Base-by-base conservation (phyloP, 306 rosid species). In the Leucaena leucocephala region DNA sequence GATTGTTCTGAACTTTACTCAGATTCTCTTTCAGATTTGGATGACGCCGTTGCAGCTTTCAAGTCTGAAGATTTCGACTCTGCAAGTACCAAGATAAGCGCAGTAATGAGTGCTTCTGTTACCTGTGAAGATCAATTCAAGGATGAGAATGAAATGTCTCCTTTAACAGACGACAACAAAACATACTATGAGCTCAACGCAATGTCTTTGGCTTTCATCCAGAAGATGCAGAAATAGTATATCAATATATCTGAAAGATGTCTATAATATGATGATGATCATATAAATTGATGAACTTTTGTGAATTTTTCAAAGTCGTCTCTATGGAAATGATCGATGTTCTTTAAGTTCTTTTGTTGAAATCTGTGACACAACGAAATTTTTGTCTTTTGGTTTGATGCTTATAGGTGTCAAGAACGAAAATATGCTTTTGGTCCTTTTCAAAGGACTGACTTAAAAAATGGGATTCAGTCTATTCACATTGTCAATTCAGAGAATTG, bases 81-180 rank as follows among this genome's bases (percentile, higher is more conserved):
- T 0, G 89, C 83, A 14, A 1, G 0, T 44, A 35, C 36, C 14
- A 21, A 64, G 3, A 0, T 75, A 17, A 78, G 89, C 3, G 82
- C 85, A 19, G 67, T 90, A 46, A 14, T 90, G 89, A 93, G 88
- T 78, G 73, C 80, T 17, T 71, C 94, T 1, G 50, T 22, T 39
- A 86, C 89, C 2, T 89, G 96, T 82, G 93, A 89, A 72, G 94
- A 93, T 40, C 93, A 89, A 3, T 93, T 91, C 78, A 76, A 71
- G 72, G 90, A 89, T 6, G 84, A 71, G 85, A 71, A 82, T 78
- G 86, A 61, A 65, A 68, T 7, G 7, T 90, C 87, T 78, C 96
- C 94, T 65, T 78, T 88, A 50, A 84, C 88, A n/a, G 58, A 72
- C 57, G 87, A 82, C 38, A 91, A 88, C 15, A 35, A 27, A 4